Conservation (phyloP, 176 grass and related monocot species). For the Metroxylon sagu region DNA sequence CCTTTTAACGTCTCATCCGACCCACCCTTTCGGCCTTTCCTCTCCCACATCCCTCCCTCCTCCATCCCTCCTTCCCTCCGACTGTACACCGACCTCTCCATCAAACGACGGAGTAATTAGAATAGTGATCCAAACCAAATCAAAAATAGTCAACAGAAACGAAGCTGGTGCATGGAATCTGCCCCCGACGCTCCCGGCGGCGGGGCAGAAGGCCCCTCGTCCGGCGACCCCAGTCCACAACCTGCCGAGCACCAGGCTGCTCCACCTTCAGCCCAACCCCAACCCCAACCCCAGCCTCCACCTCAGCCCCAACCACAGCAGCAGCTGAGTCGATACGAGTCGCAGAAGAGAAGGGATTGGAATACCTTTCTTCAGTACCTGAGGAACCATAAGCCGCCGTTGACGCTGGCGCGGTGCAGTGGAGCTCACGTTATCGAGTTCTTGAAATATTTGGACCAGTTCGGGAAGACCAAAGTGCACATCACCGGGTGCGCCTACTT, state of each 20-base stretch:
- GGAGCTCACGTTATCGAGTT: conserved; percentile 84
- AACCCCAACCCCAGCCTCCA: too few species aligned
- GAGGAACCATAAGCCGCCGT: conserved; percentile 76
- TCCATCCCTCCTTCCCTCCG: not conserved
- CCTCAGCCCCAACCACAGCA: not conserved
- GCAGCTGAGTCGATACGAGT: conserved; percentile 68
- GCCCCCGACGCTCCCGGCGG: conserved; percentile 21
- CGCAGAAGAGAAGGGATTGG: conserved; percentile 92
- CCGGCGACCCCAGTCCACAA: not conserved
- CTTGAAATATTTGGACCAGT: conserved; percentile 81
- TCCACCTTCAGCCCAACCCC: too few species aligned
- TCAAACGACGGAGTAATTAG: too few species aligned
- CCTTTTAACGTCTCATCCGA: too few species aligned
- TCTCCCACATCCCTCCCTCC: not conserved
- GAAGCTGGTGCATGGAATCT: conserved; percentile 38
- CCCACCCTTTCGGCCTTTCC: too few species aligned
- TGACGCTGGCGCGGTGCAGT: conserved; percentile 59
- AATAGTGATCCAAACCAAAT: not conserved
- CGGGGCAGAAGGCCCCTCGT: not conserved
- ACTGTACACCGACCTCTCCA: not conserved
- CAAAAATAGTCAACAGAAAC: not conserved
- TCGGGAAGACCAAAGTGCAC: conserved; percentile 95
- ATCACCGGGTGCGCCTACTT: conserved; percentile 64
- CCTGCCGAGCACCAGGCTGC: too few species aligned
- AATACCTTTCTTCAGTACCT: conserved; percentile 94